Evolutionary conservation across 2,329 filamentous ascomycete genomes (phyloP).

Genomic region (Diplodia corticola): DNA sequence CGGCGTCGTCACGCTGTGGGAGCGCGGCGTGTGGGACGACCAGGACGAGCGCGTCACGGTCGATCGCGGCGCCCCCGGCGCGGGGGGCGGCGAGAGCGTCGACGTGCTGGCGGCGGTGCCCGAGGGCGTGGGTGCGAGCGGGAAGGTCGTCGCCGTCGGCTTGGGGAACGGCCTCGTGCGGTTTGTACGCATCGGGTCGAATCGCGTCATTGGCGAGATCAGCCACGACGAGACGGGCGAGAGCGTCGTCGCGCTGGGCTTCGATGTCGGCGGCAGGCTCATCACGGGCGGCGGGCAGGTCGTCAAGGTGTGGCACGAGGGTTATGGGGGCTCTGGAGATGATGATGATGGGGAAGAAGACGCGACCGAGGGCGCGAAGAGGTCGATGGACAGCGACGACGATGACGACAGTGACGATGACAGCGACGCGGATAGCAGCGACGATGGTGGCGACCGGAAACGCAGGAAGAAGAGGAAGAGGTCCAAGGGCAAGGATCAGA

Average conservation of each 20-base stretch:
- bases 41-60: constrained; percentile 87
- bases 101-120: constrained; percentile 76
- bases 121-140: constrained; percentile 63
- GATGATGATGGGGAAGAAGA: constrained; percentile 32
- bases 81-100: constrained; percentile 70
- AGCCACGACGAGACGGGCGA: constrained; percentile 75
- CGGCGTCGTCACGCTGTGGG: constrained; percentile 89
- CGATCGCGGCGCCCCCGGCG: constrained; percentile 47
- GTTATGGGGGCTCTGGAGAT: constrained; percentile 45
- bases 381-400: constrained; percentile 41
- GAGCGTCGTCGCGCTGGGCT: constrained; percentile 76
- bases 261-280: constrained; percentile 82
- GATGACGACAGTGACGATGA: constrained; percentile 37
- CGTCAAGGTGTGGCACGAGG: constrained; percentile 87
- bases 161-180: constrained; percentile 77
- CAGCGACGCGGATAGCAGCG: constrained; percentile 35
- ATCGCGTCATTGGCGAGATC: constrained; percentile 68
- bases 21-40: constrained; percentile 92
- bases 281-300: constrained; percentile 84
- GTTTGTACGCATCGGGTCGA: constrained; percentile 71
- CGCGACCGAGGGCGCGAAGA: constrained; percentile 36
- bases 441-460: constrained; percentile 47
- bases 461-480: constrained; percentile 48
- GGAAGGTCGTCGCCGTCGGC: constrained; percentile 76
- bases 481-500: constrained; percentile 37